phyloP scores from a whole-genome alignment of 345 rosid species.

The Odontarrhena argentea region DNA sequence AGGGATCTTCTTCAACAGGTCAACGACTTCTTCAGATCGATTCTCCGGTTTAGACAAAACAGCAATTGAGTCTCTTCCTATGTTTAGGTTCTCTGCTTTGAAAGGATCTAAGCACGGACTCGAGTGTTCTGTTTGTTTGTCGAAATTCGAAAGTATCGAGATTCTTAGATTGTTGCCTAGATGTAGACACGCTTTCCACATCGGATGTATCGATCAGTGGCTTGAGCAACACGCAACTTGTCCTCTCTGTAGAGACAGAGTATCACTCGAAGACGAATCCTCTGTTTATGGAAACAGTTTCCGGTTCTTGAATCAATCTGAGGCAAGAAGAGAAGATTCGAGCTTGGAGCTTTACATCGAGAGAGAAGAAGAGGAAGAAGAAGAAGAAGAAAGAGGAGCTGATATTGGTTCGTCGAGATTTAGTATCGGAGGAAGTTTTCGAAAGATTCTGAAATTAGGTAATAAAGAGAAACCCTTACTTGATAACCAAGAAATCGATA shows the following conservation, averaged over 20 bases:
- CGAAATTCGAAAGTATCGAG: conserved; percentile 80
- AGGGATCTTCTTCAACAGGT: conserved; percentile 38
- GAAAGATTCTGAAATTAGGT: conserved; percentile 47
- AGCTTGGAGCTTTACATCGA: conserved; percentile 64
- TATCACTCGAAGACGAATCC: conserved; percentile 57
- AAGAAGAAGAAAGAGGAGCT: conserved; percentile 26
- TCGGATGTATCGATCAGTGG: conserved; percentile 85
- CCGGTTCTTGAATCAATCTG: conserved; percentile 59
- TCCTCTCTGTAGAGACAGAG: conserved; percentile 72
- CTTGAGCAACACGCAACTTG: conserved; percentile 88
- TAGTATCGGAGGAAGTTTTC: conserved; percentile 72
- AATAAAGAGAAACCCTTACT: conserved; percentile 37
- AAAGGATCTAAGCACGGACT: conserved; percentile 77
- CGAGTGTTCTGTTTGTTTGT: conserved; percentile 84
- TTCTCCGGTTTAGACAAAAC: conserved; percentile 83
- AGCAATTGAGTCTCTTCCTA: conserved; percentile 78
- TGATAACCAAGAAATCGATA: conserved; percentile 10
- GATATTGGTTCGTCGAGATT: conserved; percentile 63
- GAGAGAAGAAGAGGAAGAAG: conserved; percentile 62
- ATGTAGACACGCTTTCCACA: conserved; percentile 88
- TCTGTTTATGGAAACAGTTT: conserved; percentile 61
- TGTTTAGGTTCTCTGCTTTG: conserved; percentile 79
- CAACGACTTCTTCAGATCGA: conserved; percentile 44
- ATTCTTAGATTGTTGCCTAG: conserved; percentile 73
- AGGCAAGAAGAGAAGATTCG: conserved; percentile 45